Evolutionary conservation across 1,284 basidiomycete genomes (phyloP).

Genomic region (Fomitopsis palustris): DNA sequence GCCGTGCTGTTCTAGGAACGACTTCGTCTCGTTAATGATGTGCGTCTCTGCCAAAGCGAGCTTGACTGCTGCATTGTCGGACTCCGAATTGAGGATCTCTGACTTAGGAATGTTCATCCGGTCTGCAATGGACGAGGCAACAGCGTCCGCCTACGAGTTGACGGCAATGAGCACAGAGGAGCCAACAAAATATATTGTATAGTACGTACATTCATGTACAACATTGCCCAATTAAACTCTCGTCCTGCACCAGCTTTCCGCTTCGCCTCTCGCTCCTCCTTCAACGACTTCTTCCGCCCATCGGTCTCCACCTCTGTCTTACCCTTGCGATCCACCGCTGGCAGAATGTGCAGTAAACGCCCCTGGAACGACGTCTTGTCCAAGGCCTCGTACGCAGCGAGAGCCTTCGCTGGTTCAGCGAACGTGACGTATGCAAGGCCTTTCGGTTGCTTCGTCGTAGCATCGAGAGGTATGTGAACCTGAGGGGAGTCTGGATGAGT

Average conservation of each 20-base stretch:
- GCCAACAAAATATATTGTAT: constrained; percentile 13
- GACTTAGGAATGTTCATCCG: constrained; percentile 61
- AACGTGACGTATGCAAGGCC: constrained; percentile 88
- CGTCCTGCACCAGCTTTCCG: constrained; percentile 73
- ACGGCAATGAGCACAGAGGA: constrained; percentile 3
- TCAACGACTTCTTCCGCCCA: constrained; percentile 53
- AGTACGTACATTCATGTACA: constrained; percentile 94
- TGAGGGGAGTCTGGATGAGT: constrained; percentile 28
- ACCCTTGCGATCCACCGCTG: constrained; percentile 67
- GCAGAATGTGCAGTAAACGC: constrained; percentile 86
- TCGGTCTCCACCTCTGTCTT: constrained; percentile 41
- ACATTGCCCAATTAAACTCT: constrained; percentile 94
- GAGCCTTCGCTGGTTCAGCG: constrained; percentile 58
- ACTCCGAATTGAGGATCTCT: constrained; percentile 81
- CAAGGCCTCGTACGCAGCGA: constrained; percentile 73
- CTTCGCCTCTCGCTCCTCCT: constrained; percentile 69
- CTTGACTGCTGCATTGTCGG: constrained; percentile 82
- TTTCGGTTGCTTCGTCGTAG: constrained; percentile 66
- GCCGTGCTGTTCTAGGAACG: constrained; percentile 78
- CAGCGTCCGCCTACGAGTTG: constrained; percentile 51
- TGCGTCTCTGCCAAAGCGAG: constrained; percentile 96
- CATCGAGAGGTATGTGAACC: constrained; percentile 84
- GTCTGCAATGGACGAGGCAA: constrained; percentile 35
- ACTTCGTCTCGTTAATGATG: constrained; percentile 92
- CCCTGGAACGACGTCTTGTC: constrained; percentile 93